These are phyloP conservation scores for Sclerotinia trifoliorum DNA, from an alignment of 2,329 filamentous ascomycete genomes.

Conservation along the genomic window DNA sequence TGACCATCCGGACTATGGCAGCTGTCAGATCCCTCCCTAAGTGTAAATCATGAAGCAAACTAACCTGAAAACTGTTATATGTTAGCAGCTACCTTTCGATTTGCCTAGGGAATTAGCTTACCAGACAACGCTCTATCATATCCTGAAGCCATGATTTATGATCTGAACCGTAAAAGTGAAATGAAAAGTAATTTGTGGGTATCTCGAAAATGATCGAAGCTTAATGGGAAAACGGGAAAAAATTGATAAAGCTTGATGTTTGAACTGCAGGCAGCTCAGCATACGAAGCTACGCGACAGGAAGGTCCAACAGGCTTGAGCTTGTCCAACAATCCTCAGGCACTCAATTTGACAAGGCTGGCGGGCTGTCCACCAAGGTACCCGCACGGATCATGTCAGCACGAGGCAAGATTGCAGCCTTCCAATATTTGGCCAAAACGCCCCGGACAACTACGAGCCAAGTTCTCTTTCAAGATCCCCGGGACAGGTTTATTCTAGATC, in stretches of 20 bases:
- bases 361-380: background rate
- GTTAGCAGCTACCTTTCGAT: conserved; percentile 41
- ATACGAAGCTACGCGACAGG: conserved; percentile 33
- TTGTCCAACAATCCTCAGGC: conserved; percentile 17
- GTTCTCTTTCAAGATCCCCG: background rate
- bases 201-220: conserved; percentile 22
- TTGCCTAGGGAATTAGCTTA: conserved; percentile 50
- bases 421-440: background rate
- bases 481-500: background rate
- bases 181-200: conserved; percentile 24
- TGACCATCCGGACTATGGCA: conserved; percentile 86
- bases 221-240: conserved; percentile 25
- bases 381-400: background rate
- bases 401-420: conserved; percentile 8
- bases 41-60: conserved; percentile 28
- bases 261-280: conserved; percentile 34
- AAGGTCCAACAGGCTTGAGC: conserved; percentile 16
- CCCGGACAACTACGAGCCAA: background rate
- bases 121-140: conserved; percentile 99
- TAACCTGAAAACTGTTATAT: conserved; percentile 75
- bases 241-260: conserved; percentile 27
- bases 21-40: conserved; percentile 46
- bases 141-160: conserved; percentile 75
- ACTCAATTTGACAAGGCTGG: conserved; percentile 18
- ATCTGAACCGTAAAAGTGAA: conserved; percentile 18